Percentiles rank a stretch among this genome's conserved stretches.
phyloP scores from a whole-genome alignment of 192 early-diverging fungal genomes.

The Coemansia sp. region DNA sequence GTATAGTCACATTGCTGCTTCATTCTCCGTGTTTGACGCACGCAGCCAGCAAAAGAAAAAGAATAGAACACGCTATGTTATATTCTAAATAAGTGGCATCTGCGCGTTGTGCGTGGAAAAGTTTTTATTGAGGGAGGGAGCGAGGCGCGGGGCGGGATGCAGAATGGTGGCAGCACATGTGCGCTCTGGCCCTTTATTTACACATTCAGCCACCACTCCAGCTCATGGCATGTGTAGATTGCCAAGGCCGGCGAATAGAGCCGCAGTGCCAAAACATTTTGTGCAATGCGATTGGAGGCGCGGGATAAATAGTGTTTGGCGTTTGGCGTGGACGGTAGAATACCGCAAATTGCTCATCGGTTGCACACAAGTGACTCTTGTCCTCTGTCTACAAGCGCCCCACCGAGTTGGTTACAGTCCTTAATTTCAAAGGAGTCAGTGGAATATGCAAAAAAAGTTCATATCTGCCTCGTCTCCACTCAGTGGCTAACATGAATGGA shows the following conservation, averaged over 20 bases:
- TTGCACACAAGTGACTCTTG: background rate
- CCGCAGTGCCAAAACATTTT: background rate
- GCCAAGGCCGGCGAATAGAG: slow-evolving; percentile 1
- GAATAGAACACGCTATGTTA: slow-evolving; percentile 13
- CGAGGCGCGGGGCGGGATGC: slow-evolving; percentile 7
- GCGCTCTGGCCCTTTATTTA: slow-evolving; percentile 6
- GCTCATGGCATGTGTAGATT: slow-evolving; percentile 2
- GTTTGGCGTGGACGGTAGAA: background rate
- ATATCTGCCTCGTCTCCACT: slow-evolving; percentile 1
- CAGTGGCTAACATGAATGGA: slow-evolving; percentile 17
- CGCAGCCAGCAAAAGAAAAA: slow-evolving; percentile 4
- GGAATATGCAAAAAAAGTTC: background rate
- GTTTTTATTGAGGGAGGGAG: slow-evolving; percentile 2
- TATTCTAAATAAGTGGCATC: slow-evolving; percentile 1
- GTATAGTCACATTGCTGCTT: slow-evolving; percentile 21
- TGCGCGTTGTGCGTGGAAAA: slow-evolving; percentile 21
- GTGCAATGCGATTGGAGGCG: background rate
- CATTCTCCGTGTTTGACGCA: slow-evolving; percentile 3
- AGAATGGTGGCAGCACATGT: slow-evolving; percentile 17
- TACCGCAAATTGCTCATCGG: background rate
- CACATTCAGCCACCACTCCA: slow-evolving; percentile 10
- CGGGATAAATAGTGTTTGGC: background rate
- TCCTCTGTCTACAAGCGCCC: background rate
- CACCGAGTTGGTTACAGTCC: background rate
- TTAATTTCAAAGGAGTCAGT: slow-evolving; percentile 3